Base-by-base conservation (phyloP, 805 yeast genomes). In the Starmerella etchellsii region DNA sequence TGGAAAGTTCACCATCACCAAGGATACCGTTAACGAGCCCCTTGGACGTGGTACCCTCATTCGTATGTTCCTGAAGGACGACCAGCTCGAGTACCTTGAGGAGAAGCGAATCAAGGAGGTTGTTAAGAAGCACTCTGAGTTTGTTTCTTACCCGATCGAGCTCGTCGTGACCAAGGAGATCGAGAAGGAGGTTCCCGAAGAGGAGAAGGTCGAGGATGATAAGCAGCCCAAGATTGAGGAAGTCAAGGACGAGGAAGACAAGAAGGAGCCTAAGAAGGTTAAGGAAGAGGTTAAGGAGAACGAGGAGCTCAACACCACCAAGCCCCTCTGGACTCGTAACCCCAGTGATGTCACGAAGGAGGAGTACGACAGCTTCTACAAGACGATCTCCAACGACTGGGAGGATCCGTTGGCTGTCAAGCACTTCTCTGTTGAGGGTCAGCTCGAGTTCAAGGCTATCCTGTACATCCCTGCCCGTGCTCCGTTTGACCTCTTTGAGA, bases 371-470 rank as follows among this genome's bases (percentile, higher is more conserved):
- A 93, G 97, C 46, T 91, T 91, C 81, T 91, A 91, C 82, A 91
- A 91, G 74, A 85, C 97, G 38, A 91, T 91, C 62, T 87, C 98
- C 43, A 91, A 91, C 70, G 99, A 91, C 70, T 91, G 98, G 98
- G 98, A 91, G 73, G 98, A 91, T 65, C 99, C 95, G 69, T 77
- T 91, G 64, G 96, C 96, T 54, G 97, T 91, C 55, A 91, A 91
- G 77, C 99, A 91, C 72, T 91, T 91, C 76, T 83, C 95, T 39
- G 99, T 91, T 61, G 99, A 91, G 74, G 99, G 99, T 75, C 98
- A 91, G 74, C 77, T 91, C 60, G 99, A 91, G 74, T 91, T 91
- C 78, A 87, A 80, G 73, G 97, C 98, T 51, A 91, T 91, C 62
- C 73, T 91, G 59, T 91, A 84, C 62, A 76, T 91, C 69, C 99